Percentiles rank a stretch among this genome's conserved stretches.
phyloP scores from a whole-genome alignment of 768 basidiomycete species.

The Collybia nuda region DNA sequence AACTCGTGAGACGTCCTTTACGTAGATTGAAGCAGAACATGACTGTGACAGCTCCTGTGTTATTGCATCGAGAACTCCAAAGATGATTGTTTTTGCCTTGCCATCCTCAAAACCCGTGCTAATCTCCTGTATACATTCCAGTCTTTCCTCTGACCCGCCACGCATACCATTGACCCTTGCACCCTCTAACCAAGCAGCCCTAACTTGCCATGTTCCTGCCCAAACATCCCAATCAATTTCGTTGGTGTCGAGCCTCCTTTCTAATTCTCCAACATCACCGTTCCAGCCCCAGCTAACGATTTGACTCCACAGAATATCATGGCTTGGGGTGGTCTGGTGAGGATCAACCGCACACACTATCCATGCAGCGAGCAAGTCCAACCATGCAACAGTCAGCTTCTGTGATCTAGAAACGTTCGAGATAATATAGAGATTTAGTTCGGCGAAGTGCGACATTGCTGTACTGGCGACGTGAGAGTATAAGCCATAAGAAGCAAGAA shows the following conservation, averaged over 20 bases:
- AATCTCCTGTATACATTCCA: conserved; percentile 32
- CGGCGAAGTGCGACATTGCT: conserved; percentile 54
- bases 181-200: conserved; percentile 77
- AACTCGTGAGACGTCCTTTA: conserved; percentile 17
- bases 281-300: conserved; percentile 78
- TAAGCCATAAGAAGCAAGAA: conserved; percentile 77
- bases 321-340: conserved; percentile 80
- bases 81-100: conserved; percentile 35
- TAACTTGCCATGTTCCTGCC: conserved; percentile 53
- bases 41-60: conserved; percentile 24
- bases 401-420: conserved; percentile 34
- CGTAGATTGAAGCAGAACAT: conserved; percentile 9
- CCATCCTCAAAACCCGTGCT: conserved; percentile 40
- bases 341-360: conserved; percentile 86
- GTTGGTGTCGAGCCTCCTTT: conserved; percentile 28
- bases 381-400: conserved; percentile 50
- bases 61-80: conserved; percentile 31
- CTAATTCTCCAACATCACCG: conserved; percentile 47
- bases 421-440: conserved; percentile 46
- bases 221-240: conserved; percentile 35
- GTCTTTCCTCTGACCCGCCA: conserved; percentile 66
- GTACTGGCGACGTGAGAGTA: conserved; percentile 68
- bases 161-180: conserved; percentile 66
- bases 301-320: conserved; percentile 91
- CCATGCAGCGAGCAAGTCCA: conserved; percentile 68